Conservation (phyloP, 345 rosid species). For the Adansonia digitata region DNA sequence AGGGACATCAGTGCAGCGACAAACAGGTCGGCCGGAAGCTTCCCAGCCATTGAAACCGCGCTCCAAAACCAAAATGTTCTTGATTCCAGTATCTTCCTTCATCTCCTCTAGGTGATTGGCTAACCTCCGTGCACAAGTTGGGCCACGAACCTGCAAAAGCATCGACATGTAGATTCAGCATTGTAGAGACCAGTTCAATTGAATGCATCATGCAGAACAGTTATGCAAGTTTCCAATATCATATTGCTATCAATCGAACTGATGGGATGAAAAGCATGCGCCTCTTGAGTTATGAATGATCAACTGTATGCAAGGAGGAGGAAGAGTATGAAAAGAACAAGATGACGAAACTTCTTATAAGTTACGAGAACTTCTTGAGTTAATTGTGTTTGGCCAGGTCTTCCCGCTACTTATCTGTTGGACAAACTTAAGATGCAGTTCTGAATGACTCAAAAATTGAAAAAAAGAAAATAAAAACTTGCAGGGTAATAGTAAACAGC, state of each 20-base stretch:
- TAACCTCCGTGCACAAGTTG: conserved; percentile 76
- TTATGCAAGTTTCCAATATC: background rate
- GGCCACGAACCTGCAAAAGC: conserved; percentile 78
- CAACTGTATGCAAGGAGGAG: background rate
- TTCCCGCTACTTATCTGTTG: background rate
- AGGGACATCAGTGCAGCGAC: conserved; percentile 62
- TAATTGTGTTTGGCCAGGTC: background rate
- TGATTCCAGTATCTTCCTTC: conserved; percentile 62
- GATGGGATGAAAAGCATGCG: background rate
- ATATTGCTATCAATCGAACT: background rate
- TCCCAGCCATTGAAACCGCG: conserved; percentile 70
- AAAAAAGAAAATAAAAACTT: background rate
- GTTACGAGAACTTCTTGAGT: background rate
- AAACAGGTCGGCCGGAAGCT: conserved; percentile 79
- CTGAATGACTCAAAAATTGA: background rate
- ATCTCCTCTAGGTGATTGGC: conserved; percentile 60
- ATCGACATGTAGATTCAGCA: background rate
- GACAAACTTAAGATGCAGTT: background rate
- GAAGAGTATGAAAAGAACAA: background rate
- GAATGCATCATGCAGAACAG: background rate
- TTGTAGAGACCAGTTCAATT: background rate
- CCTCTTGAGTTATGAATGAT: background rate
- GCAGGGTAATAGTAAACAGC: background rate
- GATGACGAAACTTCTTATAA: background rate
- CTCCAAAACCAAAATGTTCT: conserved; percentile 24